Conservation (phyloP, 805 yeast genomes). For the Teunomyces aglyptinius region DNA sequence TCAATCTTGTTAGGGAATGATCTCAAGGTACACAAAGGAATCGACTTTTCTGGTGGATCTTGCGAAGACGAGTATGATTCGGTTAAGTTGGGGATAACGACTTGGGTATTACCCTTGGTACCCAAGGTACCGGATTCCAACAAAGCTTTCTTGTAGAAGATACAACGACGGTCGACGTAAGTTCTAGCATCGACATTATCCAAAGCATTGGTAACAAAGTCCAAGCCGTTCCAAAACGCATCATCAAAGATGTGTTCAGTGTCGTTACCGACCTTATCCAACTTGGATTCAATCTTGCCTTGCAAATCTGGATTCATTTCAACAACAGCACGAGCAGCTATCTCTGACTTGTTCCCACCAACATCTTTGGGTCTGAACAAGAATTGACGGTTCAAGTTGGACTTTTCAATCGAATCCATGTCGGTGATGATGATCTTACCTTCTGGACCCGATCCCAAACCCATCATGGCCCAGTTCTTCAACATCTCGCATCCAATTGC, state of each 20-base stretch:
- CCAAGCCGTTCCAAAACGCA: slow-evolving; percentile 77
- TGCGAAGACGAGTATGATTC: slow-evolving; percentile 95
- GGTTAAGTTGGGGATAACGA: slow-evolving; percentile 87
- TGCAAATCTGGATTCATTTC: slow-evolving; percentile 81
- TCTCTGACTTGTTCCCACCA: slow-evolving; percentile 85
- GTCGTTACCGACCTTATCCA: slow-evolving; percentile 91
- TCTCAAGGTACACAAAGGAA: slow-evolving; percentile 95
- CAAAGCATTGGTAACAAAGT: slow-evolving; percentile 92
- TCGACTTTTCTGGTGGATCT: slow-evolving; percentile 98
- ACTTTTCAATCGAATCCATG: slow-evolving; percentile 92
- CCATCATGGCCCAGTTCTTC: slow-evolving; percentile 97
- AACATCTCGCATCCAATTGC: slow-evolving; percentile 99
- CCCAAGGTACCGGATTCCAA: slow-evolving; percentile 97
- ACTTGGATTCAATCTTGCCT: slow-evolving; percentile 72
- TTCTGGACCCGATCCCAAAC: slow-evolving; percentile 86
- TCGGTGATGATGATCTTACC: slow-evolving; percentile 88
- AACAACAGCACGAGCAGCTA: slow-evolving; percentile 80
- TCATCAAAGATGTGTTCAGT: slow-evolving; percentile 86
- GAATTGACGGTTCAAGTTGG: slow-evolving; percentile 94
- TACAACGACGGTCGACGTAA: slow-evolving; percentile 95
- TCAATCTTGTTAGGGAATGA: slow-evolving; percentile 98
- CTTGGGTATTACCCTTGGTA: slow-evolving; percentile 98
- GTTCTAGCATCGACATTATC: slow-evolving; percentile 98
- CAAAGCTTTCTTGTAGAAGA: slow-evolving; percentile 84
- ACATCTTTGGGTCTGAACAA: slow-evolving; percentile 93